Conservation (phyloP, 179 eudicot species). For the Heliamphora pulchella region DNA sequence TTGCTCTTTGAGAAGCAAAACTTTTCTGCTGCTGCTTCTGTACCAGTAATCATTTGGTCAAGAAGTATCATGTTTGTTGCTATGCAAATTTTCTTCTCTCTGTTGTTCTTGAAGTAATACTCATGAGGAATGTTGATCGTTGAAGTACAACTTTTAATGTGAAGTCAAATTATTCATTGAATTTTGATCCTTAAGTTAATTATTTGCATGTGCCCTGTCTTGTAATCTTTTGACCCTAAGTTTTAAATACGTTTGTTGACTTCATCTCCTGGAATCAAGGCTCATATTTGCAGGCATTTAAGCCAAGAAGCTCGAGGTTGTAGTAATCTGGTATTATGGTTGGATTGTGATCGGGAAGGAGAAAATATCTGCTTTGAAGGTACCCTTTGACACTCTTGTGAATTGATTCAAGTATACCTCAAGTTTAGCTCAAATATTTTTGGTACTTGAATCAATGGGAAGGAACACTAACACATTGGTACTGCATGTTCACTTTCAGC, state of each 20-base stretch:
- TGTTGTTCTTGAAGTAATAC: neutral
- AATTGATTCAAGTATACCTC: neutral
- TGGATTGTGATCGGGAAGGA: constrained; percentile 98
- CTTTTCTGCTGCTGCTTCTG: neutral
- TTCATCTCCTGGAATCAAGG: constrained; percentile 35
- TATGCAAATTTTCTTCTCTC: neutral
- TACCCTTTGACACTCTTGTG: constrained; percentile 24
- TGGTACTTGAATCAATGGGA: neutral
- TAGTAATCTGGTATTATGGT: constrained; percentile 77
- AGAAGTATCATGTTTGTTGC: neutral
- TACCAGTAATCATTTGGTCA: neutral
- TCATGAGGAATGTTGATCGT: neutral
- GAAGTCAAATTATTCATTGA: neutral
- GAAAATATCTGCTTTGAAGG: constrained; percentile 99
- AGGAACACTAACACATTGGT: neutral
- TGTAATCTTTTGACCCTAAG: neutral
- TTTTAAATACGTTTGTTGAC: constrained; percentile 10
- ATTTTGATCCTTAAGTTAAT: neutral
- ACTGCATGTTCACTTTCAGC: neutral
- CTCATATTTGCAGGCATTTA: constrained; percentile 79
- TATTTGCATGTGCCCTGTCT: neutral
- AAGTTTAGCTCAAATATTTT: neutral
- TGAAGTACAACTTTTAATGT: neutral
- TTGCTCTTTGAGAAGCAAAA: neutral
- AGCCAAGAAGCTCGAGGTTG: constrained; percentile 93